Evolutionary conservation across 371 early-diverging fungal species (phyloP), one percentile per base, ranked within the genome.

Genomic region (Mortierella sp.): DNA sequence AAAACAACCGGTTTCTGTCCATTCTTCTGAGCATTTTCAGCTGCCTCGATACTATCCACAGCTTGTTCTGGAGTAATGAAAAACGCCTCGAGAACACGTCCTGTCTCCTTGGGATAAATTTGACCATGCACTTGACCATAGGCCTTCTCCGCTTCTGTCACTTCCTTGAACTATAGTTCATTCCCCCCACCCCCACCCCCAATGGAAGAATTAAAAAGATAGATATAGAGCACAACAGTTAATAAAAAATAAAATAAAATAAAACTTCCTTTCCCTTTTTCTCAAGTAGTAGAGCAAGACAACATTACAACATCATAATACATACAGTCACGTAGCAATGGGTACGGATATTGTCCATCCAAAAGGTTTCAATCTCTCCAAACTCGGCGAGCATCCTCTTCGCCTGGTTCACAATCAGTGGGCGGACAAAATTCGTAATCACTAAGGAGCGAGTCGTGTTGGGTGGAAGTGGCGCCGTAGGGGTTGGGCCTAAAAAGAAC

Each of bases 341-440:
- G 1, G 95, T 91, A 62, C 94, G 94, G 79, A 96, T 94, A 30
- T 84, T 85, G 80, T 95, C 93, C 85, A 96, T 92, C 95, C 95
- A 95, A 25, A 94, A 85, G 53, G 86, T 84, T 29, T 89, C 88
- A 3, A 91, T 75, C 18, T 81, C 84, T 12, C 95, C 95, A 66
- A 84, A 91, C 74, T 88, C 82, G 18, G 74, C 81, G 44, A 95
- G 82, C 60, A 92, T 71, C 57, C 90, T 88, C 65, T 89, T 84
- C 47, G 94, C 86, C 46, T 85, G 80, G 43, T 76, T 75, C n/a
- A 88, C 68, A 15, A 88, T 91, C 59, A 96, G 71, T 6, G 96
- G 96, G 16, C 96, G 86, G 46, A 90, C 87, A 65, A 96, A 89
- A 62, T 94, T 92, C 56, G 90, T 92, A 52, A 95, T 89, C 51